These are phyloP conservation scores for Trametes hirsuta DNA, from an alignment of 1,284 basidiomycete species.

Conservation along the genomic window DNA sequence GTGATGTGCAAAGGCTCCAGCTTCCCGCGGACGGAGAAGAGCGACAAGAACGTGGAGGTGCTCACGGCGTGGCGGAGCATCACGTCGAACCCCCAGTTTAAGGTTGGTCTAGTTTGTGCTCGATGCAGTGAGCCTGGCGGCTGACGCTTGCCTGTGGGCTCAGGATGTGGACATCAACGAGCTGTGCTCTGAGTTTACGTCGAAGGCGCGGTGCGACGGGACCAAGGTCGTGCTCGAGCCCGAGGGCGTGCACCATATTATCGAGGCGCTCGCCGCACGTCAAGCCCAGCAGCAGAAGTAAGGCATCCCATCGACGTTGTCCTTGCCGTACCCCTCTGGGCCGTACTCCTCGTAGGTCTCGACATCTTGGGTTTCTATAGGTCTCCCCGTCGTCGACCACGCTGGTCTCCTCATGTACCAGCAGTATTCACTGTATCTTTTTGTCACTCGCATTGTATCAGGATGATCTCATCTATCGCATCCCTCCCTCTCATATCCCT, in stretches of 20 bases:
- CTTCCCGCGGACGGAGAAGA: slow-evolving; percentile 70
- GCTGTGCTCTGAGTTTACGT: slow-evolving; percentile 75
- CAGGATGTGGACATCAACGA: slow-evolving; percentile 78
- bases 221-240: slow-evolving; percentile 79
- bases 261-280: slow-evolving; percentile 52
- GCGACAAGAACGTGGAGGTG: slow-evolving; percentile 74
- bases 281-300: slow-evolving; percentile 30
- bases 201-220: slow-evolving; percentile 80
- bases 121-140: not conserved
- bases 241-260: slow-evolving; percentile 62
- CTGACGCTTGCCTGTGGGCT: slow-evolving; percentile 10
- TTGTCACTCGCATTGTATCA: slow-evolving; percentile 6
- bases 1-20: slow-evolving; percentile 63
- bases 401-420: not conserved
- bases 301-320: not conserved
- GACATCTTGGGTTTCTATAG: not conserved
- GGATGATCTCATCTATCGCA: not conserved
- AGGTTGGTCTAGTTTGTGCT: slow-evolving; percentile 37
- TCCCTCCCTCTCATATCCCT: not conserved
- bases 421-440: not conserved
- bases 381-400: not conserved
- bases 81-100: slow-evolving; percentile 71
- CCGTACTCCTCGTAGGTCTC: not conserved
- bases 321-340: not conserved
- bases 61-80: slow-evolving; percentile 76